Evolutionary conservation across 177 flowering plant genomes (phyloP).

Genomic region (Vitis hybrid): DNA sequence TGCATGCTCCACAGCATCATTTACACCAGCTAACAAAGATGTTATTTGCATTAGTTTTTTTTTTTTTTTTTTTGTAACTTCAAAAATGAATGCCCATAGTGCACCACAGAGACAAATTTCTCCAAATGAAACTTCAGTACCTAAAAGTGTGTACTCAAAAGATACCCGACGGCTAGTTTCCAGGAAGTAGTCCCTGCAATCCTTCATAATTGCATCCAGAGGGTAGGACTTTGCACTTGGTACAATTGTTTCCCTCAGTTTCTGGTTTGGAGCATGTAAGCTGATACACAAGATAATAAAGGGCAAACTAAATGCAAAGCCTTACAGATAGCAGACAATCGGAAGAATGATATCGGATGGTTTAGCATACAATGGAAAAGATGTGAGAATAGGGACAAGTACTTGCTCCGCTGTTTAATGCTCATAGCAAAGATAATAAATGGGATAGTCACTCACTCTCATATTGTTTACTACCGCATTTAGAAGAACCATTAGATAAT

Average conservation of each 20-base stretch:
- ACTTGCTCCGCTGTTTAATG: too few species aligned
- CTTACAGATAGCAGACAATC: not conserved
- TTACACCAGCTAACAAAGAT: conserved; percentile 82
- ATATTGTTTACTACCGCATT: too few species aligned
- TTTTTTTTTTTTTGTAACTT: not conserved
- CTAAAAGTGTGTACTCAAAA: conserved; percentile 92
- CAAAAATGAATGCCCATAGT: not conserved
- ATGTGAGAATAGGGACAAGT: too few species aligned
- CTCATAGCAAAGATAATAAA: too few species aligned
- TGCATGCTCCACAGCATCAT: conserved; percentile 78
- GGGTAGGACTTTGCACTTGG: conserved; percentile 98
- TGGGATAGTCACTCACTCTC: too few species aligned
- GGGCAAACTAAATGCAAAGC: not conserved
- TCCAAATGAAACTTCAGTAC: conserved; percentile 27
- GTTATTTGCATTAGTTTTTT: not conserved
- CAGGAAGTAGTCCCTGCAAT: conserved; percentile 78
- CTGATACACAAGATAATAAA: conserved; percentile 31
- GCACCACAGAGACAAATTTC: not conserved
- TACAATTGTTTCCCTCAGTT: conserved; percentile 80
- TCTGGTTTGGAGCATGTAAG: conserved; percentile 95
- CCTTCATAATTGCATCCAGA: conserved; percentile 82
- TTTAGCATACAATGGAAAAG: too few species aligned
- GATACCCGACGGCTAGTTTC: conserved; percentile 85
- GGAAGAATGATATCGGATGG: not conserved
- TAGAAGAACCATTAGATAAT: not conserved